These are phyloP conservation scores for Datisca glomerata DNA, from an alignment of 306 rosid species.

Conservation along the genomic window DNA sequence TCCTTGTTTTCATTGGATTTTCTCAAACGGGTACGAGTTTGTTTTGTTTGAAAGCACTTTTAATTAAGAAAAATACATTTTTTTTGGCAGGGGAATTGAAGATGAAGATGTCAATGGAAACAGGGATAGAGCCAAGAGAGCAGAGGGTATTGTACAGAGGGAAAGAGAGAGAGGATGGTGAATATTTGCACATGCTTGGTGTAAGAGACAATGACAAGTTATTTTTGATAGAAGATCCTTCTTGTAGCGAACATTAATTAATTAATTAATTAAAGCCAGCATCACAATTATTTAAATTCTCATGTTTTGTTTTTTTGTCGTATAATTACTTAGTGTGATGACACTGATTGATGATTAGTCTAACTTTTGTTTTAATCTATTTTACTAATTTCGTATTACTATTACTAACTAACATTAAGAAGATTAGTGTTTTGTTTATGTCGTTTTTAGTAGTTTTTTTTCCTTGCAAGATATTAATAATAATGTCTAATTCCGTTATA, in stretches of 20 bases:
- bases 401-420: no score
- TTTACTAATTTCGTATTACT: no score
- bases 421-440: no score
- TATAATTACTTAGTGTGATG: no score
- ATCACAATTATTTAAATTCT: background rate
- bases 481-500: no score
- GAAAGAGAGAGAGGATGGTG: background rate
- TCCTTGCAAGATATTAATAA: no score
- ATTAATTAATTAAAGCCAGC: background rate
- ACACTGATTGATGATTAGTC: no score
- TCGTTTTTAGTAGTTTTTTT: no score
- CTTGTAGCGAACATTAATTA: no score
- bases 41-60: background rate
- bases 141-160: conserved; percentile 3
- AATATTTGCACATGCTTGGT: conserved; percentile 1
- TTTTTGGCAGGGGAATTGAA: background rate
- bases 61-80: background rate
- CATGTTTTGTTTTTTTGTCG: no score
- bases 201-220: background rate
- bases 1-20: background rate
- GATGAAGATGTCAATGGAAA: background rate
- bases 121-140: conserved; percentile 1
- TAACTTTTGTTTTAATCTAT: no score
- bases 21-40: background rate
- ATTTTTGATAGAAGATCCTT: background rate